These are phyloP conservation scores for Ganoderma lingzhi DNA, from an alignment of 1,284 basidiomycete species.

Conservation along the genomic window DNA sequence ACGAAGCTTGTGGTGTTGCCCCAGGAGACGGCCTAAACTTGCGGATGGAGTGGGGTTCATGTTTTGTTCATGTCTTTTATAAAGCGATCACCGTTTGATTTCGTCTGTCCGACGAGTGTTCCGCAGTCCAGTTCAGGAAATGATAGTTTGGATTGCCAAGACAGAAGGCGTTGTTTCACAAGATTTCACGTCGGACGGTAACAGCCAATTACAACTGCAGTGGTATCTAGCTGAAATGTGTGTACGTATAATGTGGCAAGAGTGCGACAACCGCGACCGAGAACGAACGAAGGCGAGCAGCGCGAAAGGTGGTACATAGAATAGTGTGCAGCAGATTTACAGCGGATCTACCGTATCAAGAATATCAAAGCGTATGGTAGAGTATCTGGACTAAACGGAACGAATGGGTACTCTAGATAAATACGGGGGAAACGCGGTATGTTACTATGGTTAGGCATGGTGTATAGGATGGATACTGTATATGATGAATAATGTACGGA, in stretches of 20 bases:
- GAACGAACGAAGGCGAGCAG: not conserved
- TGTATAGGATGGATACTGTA: not conserved
- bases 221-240: not conserved
- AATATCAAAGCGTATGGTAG: not conserved
- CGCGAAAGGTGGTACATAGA: not conserved
- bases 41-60: not conserved
- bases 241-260: not conserved
- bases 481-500: constrained; percentile 8
- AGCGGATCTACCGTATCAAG: not conserved
- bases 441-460: not conserved
- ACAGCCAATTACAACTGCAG: not conserved
- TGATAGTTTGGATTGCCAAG: no score
- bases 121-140: not conserved
- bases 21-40: constrained; percentile 45
- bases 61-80: not conserved
- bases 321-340: not conserved
- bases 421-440: not conserved
- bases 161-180: not conserved
- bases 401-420: not conserved
- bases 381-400: not conserved
- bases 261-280: not conserved
- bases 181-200: not conserved
- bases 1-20: constrained; percentile 58
- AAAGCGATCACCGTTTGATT: not conserved
- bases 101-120: not conserved